Evolutionary conservation across 2,329 filamentous ascomycete genomes (phyloP), one percentile per base, ranked within the genome.

Genomic region (Ceratocystis variospora): DNA sequence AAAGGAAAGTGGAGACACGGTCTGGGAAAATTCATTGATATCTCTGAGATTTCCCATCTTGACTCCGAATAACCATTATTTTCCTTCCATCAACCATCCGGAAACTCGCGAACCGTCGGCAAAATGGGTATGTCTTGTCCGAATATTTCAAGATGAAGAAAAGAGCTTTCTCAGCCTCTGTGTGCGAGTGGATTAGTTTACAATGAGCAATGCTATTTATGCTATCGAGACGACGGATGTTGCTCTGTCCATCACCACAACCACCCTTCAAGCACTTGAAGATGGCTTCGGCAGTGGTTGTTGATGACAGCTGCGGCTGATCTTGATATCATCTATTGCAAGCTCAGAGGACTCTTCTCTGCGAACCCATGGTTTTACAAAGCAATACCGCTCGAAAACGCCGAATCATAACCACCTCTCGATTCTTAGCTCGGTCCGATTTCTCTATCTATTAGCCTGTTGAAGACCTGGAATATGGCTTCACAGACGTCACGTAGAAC

Each of bases 141-240:
- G 53, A 63, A 55, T 62, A 59, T 65, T 44, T 66, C 64, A 50
- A 68, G 53, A 68, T 64, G 19, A 59, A 57, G 62, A 66, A 68
- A 68, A 67, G 66, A 66, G 62, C 67, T 70, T 72, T 70, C 70
- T 74, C 73, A 76, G 75, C 75, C 75, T 73, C 71, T 74, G 79
- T 80, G 75, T 81, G 79, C 79, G 78, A 81, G 79, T 81, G 79
- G 79, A 75, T 73, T 72, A 70, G 66, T 63, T 63, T 53, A 44
- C 45, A 64, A 68, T 63, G 64, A 41, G 66, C 37, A 33, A 15
- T 63, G 61, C 17, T 63, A 61, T 12, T 6, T 22, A 41, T 22
- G 15, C 62, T 44, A 31, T 45, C 62, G 28, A 48, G 25, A 64
- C 12, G 8, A 15, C 6, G 22, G 10, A 10, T 3, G n/a, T 31